phyloP scores from a whole-genome alignment of 352 stramenopile species.

The Peronospora belbahrii region DNA sequence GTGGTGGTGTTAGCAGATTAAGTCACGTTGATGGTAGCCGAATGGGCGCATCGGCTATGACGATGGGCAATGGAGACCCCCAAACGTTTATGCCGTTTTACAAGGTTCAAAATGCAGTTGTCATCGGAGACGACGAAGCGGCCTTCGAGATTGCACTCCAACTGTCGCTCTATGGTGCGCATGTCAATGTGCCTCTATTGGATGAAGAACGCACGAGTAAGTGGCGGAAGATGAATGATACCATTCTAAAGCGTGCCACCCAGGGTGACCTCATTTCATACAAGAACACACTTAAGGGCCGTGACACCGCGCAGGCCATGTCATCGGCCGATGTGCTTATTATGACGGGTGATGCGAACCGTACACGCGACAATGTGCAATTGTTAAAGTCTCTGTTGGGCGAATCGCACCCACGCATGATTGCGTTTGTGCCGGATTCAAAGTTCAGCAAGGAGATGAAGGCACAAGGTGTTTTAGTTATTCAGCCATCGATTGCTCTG shows the following conservation, averaged over 20 bases:
- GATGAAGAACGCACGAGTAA: slow-evolving; percentile 52
- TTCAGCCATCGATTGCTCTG: slow-evolving; percentile 60
- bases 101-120: slow-evolving; percentile 44
- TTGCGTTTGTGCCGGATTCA: slow-evolving; percentile 44
- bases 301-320: slow-evolving; percentile 28
- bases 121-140: slow-evolving; percentile 57
- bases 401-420: slow-evolving; percentile 41
- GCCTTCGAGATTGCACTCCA: slow-evolving; percentile 58
- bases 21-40: too few relatives aligned
- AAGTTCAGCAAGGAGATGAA: slow-evolving; percentile 43
- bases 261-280: slow-evolving; percentile 60
- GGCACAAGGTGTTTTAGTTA: slow-evolving; percentile 28
- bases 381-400: slow-evolving; percentile 37
- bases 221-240: slow-evolving; percentile 57
- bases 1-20: too few relatives aligned
- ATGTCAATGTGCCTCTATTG: slow-evolving; percentile 52
- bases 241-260: slow-evolving; percentile 35
- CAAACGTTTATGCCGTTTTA: slow-evolving; percentile 28
- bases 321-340: slow-evolving; percentile 46
- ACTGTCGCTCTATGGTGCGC: slow-evolving; percentile 52
- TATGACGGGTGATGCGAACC: slow-evolving; percentile 49
- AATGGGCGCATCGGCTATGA: too few relatives aligned
- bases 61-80: background rate
- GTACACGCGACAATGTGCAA: slow-evolving; percentile 44
- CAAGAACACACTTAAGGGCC: slow-evolving; percentile 54